A percentile compares a stretch with the other conserved stretches of the same genome.
Conservation (phyloP, 2,329 filamentous ascomycete genomes). For the Phialophora verrucosa region DNA sequence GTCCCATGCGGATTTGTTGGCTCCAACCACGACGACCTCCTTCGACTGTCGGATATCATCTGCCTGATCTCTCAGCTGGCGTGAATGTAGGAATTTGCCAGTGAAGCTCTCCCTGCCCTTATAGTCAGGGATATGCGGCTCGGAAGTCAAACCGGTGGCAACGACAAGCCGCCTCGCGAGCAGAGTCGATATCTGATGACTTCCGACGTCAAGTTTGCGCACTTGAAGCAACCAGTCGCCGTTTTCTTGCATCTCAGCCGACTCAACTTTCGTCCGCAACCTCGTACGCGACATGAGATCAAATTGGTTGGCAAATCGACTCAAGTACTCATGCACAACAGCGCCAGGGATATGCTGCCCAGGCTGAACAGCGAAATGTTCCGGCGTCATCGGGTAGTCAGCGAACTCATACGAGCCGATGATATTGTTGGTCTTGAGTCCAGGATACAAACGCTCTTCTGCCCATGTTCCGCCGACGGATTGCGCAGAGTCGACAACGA, state of each 20-base stretch:
- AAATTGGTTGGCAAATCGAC: slow-evolving; percentile 61
- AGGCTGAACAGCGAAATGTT: slow-evolving; percentile 55
- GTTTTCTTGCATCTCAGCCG: slow-evolving; percentile 51
- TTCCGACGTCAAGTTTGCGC: slow-evolving; percentile 1
- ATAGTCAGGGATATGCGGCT: slow-evolving; percentile 61
- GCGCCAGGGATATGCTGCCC: slow-evolving; percentile 66
- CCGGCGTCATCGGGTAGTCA: slow-evolving; percentile 71
- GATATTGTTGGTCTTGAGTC: slow-evolving; percentile 76
- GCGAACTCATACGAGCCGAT: slow-evolving; percentile 74
- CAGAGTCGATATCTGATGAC: slow-evolving; percentile 33
- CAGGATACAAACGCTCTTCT: slow-evolving; percentile 67
- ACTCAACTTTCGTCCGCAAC: slow-evolving; percentile 58
- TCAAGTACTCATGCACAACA: slow-evolving; percentile 63
- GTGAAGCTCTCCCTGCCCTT: slow-evolving; percentile 58
- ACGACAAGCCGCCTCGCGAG: slow-evolving; percentile 61
- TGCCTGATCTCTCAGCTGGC: slow-evolving; percentile 55
- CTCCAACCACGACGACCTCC: slow-evolving; percentile 62
- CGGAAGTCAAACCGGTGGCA: slow-evolving; percentile 66
- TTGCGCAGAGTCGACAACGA: slow-evolving; percentile 63
- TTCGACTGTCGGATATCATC: slow-evolving; percentile 45
- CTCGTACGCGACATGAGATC: slow-evolving; percentile 57
- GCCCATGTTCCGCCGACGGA: slow-evolving; percentile 74
- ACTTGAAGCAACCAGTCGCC: slow-evolving; percentile 47
- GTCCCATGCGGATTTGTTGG: slow-evolving; percentile 68
- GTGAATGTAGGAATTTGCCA: slow-evolving; percentile 63